Evolutionary conservation across 306 rosid genomes (phyloP), one percentile per base, ranked within the genome.

Genomic region (Herpetospermum pedunculosum): DNA sequence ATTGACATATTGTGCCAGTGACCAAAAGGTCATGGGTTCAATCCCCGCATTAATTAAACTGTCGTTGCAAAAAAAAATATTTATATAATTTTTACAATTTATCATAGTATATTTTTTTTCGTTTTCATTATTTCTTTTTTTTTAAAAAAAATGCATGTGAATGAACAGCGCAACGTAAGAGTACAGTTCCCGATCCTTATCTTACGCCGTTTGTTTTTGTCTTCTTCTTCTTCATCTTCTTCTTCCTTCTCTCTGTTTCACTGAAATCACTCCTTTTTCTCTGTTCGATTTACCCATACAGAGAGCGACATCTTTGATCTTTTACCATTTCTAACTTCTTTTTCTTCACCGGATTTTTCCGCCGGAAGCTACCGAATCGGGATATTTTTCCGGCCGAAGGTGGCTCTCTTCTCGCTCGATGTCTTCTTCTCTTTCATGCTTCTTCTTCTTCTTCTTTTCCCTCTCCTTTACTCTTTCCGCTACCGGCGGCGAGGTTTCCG

Each of bases 401-500:
- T 14, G 48, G 21, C 26, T 21, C 34, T 26, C 64, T 32, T 21
- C 23, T 13, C 46, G 8, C 46, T 68, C 67, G 6, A 67, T 67
- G 73, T 55, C 78, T 63, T 52, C 63, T 34, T 47, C 32, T 46
- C 43, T 75, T 11, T 63, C 49, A 2, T 40, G 30, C 50, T 13
- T 49, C 67, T 38, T 74, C 50, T 13, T 49, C 67, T 38, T 74
- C 34, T 72, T 74, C 38, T 74, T 77, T 34, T 34, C 81, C 77
- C 74, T 82, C 62, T 53, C 83, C 23, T 77, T 81, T 60, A 74
- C 85, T 65, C 65, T 73, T 49, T 40, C 82, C 80, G 25, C 13
- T 58, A 50, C 63, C 47, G 86, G 10, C 32, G 34, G 23, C 73
- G 6, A 37, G 23, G n/a, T 67, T 67, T 7, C 73, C 53, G 35